Base-by-base conservation (phyloP, 164 flowering plant species). In the Aristolochia californica region DNA sequence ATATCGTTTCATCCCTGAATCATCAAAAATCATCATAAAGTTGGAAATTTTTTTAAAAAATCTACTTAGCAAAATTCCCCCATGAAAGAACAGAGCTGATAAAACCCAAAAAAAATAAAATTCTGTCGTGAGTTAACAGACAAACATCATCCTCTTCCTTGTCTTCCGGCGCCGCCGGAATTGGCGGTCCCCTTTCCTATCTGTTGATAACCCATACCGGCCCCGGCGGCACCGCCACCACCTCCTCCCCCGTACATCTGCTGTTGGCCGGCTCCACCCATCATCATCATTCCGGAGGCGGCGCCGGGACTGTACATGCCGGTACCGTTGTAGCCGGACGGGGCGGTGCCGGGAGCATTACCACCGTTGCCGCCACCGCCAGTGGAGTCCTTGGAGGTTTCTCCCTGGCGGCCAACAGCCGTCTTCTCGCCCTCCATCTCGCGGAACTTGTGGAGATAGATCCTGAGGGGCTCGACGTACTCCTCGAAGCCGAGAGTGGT, bases 401-500 rank as follows among this genome's bases (percentile, higher is more conserved):
- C 74, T 4, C 58, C 72, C 7, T 62, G 64, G 5, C 71, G 54
- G 10, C 71, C 72, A 47, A 53, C 48, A 5, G 70, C 18, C 49
- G 53, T 65, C 61, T 68, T 75, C 74, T 78, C 83, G 5, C 83
- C 81, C 40, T 80, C 83, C 69, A 68, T 61, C 67, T 78, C 85
- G 18, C 85, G 57, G 48, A 74, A 76, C 67, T 70, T 72, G 51
- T 76, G 78, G 14, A 80, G 64, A 55, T 80, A 80, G 5, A 70
- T 62, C 77, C 78, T 80, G 48, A 80, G 60, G 7, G 84, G 82
- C 24, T 78, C 82, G 45, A 76, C 80, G 64, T 80, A 80, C 47
- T 78, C 84, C 51, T 80, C 84, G 59, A 80, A 80, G 14, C 84
- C 84, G 5, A 80, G 64, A 13, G 84, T 80, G 10, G 84, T 74